Evolutionary conservation across 495 filamentous ascomycete genomes (phyloP).

Genomic region (Aspergillus wentii): DNA sequence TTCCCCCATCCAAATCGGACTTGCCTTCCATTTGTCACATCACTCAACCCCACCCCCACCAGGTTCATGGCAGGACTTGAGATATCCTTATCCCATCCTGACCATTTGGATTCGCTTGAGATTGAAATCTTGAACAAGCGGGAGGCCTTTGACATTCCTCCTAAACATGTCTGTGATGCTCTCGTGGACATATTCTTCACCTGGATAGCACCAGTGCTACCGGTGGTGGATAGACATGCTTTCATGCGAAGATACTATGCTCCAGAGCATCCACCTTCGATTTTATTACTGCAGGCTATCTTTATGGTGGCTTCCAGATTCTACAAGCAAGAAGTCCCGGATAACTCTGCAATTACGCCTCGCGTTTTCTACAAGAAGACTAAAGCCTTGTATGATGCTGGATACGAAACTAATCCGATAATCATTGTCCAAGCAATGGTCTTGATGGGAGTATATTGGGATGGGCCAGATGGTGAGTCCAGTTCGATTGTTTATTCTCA

Average conservation of each 20-base stretch:
- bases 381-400: conserved; percentile 88
- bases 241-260: conserved; percentile 85
- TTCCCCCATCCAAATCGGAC: no score
- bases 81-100: not conserved
- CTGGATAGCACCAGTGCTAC: conserved; percentile 86
- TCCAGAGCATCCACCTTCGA: conserved; percentile 75
- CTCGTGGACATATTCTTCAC: conserved; percentile 81
- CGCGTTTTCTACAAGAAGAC: conserved; percentile 90
- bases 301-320: conserved; percentile 80
- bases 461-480: conserved; percentile 69
- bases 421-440: conserved; percentile 84
- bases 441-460: conserved; percentile 93
- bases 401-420: conserved; percentile 87
- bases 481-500: not conserved
- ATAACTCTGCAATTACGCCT: conserved; percentile 76
- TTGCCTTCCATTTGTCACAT: no score
- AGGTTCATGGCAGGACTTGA: not conserved
- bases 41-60: not conserved
- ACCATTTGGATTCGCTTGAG: conserved; percentile 70
- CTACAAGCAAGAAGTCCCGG: conserved; percentile 82
- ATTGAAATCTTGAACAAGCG: conserved; percentile 82
- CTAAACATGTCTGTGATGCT: conserved; percentile 74
- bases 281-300: conserved; percentile 81
- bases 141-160: conserved; percentile 80
- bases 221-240: conserved; percentile 74